Evolutionary conservation across 208 protist genomes (phyloP).

Genomic region (Wallacemonas sp.): DNA sequence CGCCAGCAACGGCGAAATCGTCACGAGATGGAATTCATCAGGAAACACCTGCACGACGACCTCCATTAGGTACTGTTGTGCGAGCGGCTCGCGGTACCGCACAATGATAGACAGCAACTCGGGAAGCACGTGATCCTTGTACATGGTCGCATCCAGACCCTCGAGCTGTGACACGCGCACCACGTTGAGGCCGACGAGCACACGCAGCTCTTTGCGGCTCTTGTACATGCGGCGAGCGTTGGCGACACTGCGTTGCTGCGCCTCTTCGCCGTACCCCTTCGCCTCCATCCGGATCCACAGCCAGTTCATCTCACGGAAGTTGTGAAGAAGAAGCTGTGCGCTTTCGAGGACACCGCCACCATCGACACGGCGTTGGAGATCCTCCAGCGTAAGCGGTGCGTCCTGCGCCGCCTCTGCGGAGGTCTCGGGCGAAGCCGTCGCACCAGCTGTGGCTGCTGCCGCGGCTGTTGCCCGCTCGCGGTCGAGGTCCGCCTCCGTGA

Average conservation of each 20-base stretch:
- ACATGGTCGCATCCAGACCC: constrained; percentile 90
- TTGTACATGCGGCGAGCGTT: constrained; percentile 63
- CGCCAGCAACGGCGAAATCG: constrained; percentile 85
- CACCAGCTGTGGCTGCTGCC: not conserved
- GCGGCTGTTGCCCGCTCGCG: not conserved
- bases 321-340: constrained; percentile 95
- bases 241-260: constrained; percentile 36
- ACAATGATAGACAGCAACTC: constrained; percentile 91
- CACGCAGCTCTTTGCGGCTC: constrained; percentile 95
- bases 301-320: constrained; percentile 99
- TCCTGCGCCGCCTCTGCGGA: no score
- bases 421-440: no score
- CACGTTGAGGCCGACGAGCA: constrained; percentile 98
- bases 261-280: constrained; percentile 47
- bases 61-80: constrained; percentile 99
- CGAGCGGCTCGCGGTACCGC: constrained; percentile 95
- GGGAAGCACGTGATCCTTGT: constrained; percentile 85
- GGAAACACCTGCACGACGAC: constrained; percentile 98
- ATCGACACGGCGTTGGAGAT: not conserved
- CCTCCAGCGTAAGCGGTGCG: not conserved
- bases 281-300: constrained; percentile 99
- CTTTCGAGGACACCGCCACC: constrained; percentile 90
- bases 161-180: constrained; percentile 96
- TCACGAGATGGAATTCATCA: constrained; percentile 97
- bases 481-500: not conserved